Conservation (phyloP, 768 basidiomycete genomes). For the Boletellus sp. region DNA sequence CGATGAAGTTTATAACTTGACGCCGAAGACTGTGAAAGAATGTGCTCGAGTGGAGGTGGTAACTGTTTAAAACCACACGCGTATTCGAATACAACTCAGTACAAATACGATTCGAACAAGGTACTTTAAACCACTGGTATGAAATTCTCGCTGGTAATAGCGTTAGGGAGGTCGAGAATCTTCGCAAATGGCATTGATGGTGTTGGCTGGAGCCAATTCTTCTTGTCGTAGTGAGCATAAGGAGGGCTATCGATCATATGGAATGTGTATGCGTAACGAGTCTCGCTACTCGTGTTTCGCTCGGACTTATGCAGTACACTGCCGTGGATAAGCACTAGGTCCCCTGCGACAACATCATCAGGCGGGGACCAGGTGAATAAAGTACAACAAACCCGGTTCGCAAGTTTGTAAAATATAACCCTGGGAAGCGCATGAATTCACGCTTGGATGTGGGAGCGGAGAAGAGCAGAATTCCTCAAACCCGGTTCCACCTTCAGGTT, state of each 20-base stretch:
- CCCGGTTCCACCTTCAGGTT: slow-evolving; percentile 74
- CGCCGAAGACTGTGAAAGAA: slow-evolving; percentile 33
- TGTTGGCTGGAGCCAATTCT: slow-evolving; percentile 96
- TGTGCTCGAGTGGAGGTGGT: slow-evolving; percentile 28
- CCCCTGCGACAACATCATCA: slow-evolving; percentile 46
- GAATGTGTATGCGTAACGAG: slow-evolving; percentile 93
- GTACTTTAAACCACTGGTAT: too few species aligned
- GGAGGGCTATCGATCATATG: slow-evolving; percentile 85
- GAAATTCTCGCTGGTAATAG: not conserved
- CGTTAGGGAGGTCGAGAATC: slow-evolving; percentile 39
- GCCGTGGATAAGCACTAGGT: slow-evolving; percentile 92
- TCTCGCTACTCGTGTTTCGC: slow-evolving; percentile 73
- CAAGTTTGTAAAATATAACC: slow-evolving; percentile 69
- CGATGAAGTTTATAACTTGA: slow-evolving; percentile 53
- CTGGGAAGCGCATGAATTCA: slow-evolving; percentile 19
- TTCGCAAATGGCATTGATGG: slow-evolving; percentile 74
- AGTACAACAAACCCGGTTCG: slow-evolving; percentile 47
- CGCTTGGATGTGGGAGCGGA: slow-evolving; percentile 3
- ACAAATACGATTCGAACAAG: too few species aligned
- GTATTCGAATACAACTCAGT: not conserved
- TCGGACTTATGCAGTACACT: slow-evolving; percentile 90
- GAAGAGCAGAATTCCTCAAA: slow-evolving; percentile 62
- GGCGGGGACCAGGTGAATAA: not conserved
- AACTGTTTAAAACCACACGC: not conserved
- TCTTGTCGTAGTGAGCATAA: slow-evolving; percentile 72